Percentiles rank a stretch among this genome's conserved stretches.
phyloP scores from a whole-genome alignment of 257 asterid species.

The Solanum bulbocastanum region DNA sequence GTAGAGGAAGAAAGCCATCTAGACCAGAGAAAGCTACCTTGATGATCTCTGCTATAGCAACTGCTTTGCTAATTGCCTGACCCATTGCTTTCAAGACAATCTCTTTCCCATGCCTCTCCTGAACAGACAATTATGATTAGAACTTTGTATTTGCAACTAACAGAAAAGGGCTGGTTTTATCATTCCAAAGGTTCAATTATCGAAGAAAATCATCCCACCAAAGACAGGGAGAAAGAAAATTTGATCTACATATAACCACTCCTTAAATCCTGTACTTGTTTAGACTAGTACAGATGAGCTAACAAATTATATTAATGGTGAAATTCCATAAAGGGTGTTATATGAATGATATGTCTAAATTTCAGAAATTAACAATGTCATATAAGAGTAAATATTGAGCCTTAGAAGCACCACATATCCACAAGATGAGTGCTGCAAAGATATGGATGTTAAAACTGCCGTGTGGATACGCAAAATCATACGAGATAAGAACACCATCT shows the following conservation, averaged over 20 bases:
- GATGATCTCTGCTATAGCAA: constrained; percentile 68
- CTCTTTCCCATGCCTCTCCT: constrained; percentile 71
- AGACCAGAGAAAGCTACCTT: constrained; percentile 35
- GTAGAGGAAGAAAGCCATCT: not conserved
- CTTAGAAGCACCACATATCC: not conserved
- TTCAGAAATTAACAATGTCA: not conserved
- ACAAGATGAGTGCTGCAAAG: not conserved
- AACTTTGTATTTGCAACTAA: not conserved
- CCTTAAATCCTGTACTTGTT: not conserved
- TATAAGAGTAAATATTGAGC: not conserved
- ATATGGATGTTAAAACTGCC: not conserved
- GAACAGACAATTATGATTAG: not conserved
- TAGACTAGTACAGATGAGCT: not conserved
- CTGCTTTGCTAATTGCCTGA: constrained; percentile 81
- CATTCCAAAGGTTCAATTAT: not conserved
- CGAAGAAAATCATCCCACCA: not conserved
- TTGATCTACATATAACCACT: not conserved
- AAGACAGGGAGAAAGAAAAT: not conserved
- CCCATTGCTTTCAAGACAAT: constrained; percentile 96
- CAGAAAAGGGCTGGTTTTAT: not conserved
- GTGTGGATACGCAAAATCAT: not conserved
- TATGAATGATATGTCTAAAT: not conserved
- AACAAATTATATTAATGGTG: not conserved
- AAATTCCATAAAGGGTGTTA: not conserved
- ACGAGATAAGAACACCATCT: not conserved